Base-by-base conservation (phyloP, 1,284 basidiomycete genomes). In the Ceratobasidium sp. region DNA sequence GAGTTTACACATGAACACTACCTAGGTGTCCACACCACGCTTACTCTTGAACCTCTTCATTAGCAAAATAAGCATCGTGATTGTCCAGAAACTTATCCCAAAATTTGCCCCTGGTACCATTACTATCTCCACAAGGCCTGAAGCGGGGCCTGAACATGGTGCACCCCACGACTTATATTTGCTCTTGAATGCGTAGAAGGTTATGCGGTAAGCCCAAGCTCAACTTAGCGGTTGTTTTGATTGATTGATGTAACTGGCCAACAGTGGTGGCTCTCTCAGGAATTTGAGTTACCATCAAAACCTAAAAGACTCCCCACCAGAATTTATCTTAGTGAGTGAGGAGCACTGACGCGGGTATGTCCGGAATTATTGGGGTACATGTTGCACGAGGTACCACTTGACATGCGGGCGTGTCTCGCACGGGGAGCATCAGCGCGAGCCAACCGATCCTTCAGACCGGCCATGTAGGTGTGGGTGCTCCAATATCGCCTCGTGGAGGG, bases 11-110 rank as follows among this genome's bases (percentile, higher is more conserved):
- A 9, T n/a, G 15, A 24, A 24, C 11, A 7, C 33, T 3, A 31
- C 24, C 31, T 11, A n/a, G 41, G 33, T n/a, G 33, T 8, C n/a
- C 27, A 31, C 62, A 29, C 33, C 59, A 54, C 31, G 69, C 69
- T n/a, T 72, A 72, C 14, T 72, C 56, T 50, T 59, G 44, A 24
- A 60, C 45, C 15, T 57, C 69, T 27, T 59, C 56, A n/a, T 41
- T 29, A 15, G 69, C 69, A 41, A 72, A 72, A 27, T 72, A 72
- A 7, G 69, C 56, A 31, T 72, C 69, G n/a, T 72, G 69, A 19
- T 72, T 57, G 22, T 36, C 50, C 7, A 57, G 69, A 51, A 72
- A 72, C 19, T 19, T 60, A 14, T 1, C 19, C 69, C 69, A 72
- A 45, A 72, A 72, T 19, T 44, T 29, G 45, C 69, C 59, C 2